Conservation (phyloP, 225 moss, liverwort and hornwort species). For the Marchantia polymorpha region DNA sequence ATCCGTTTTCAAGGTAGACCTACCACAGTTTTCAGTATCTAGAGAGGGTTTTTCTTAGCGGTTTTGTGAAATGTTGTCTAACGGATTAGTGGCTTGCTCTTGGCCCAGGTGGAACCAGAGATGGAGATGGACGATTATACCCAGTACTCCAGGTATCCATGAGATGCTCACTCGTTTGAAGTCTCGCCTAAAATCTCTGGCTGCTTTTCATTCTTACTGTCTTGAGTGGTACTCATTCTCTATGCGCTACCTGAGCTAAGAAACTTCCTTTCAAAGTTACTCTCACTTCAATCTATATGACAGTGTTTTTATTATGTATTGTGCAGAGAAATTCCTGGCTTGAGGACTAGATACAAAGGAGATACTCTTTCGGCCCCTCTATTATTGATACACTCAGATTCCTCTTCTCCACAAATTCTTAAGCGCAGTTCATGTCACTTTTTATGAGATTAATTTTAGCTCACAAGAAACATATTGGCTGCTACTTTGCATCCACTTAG, state of each 20-base stretch:
- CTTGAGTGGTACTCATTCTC: too few relatives aligned
- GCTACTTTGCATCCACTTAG: background rate
- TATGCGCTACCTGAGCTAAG: too few relatives aligned
- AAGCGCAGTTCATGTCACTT: constrained; percentile 8
- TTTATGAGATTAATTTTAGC: background rate
- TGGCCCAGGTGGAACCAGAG: constrained; percentile 29
- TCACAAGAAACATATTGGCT: background rate
- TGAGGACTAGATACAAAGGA: constrained; percentile 28
- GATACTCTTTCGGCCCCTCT: constrained; percentile 18
- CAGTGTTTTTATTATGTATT: background rate
- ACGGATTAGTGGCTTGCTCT: too few relatives aligned
- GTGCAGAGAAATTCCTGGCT: constrained; percentile 22
- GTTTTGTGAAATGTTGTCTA: too few relatives aligned
- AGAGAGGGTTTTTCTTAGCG: too few relatives aligned
- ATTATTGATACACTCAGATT: constrained; percentile 25
- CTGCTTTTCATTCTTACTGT: too few relatives aligned
- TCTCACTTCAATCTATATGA: too few relatives aligned
- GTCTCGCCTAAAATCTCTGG: too few relatives aligned
- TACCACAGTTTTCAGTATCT: too few relatives aligned
- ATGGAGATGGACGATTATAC: constrained; percentile 17
- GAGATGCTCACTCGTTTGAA: background rate
- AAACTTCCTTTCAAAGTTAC: too few relatives aligned
- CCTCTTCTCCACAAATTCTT: constrained; percentile 9
- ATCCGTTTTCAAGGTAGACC: too few relatives aligned
- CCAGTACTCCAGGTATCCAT: constrained; percentile 21